phyloP scores from a whole-genome alignment of 2,329 filamentous ascomycete genomes.

The Trichoderma polysporum region DNA sequence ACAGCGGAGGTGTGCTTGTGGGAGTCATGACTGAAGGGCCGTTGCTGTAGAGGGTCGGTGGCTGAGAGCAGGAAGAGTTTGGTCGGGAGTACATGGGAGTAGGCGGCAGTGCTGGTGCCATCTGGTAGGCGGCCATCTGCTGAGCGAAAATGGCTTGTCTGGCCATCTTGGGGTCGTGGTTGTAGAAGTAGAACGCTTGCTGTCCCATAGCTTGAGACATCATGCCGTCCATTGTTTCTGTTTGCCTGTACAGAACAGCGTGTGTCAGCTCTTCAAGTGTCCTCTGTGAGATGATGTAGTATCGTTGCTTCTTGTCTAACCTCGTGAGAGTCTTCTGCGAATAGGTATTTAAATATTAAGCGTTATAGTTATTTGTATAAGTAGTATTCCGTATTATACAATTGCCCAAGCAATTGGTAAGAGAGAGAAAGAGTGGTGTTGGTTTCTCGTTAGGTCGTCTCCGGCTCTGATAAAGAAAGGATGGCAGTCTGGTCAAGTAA shows the following conservation, averaged over 20 bases:
- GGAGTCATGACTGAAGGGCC: conserved; percentile 68
- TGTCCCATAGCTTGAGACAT: conserved; percentile 65
- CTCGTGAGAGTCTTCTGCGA: not conserved
- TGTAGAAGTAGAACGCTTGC: conserved; percentile 85
- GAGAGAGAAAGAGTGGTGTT: conserved; percentile 21
- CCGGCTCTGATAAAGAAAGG: conserved; percentile 42
- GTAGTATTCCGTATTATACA: conserved; percentile 19
- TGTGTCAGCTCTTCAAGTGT: conserved; percentile 8
- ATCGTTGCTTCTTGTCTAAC: conserved; percentile 1
- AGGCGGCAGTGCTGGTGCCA: conserved; percentile 56
- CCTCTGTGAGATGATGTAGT: not conserved
- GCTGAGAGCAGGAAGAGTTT: conserved; percentile 64
- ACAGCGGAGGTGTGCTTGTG: conserved; percentile 63
- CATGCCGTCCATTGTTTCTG: conserved; percentile 61
- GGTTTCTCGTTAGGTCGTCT: conserved; percentile 22
- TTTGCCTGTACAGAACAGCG: conserved; percentile 20
- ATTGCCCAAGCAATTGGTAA: conserved; percentile 17
- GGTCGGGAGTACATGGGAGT: conserved; percentile 66
- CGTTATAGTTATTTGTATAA: conserved; percentile 8
- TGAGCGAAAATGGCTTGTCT: conserved; percentile 72
- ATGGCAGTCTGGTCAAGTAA: conserved; percentile 41
- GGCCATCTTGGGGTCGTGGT: conserved; percentile 70
- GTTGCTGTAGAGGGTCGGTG: conserved; percentile 56
- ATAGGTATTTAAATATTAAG: conserved; percentile 16
- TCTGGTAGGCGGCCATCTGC: conserved; percentile 42